Evolutionary conservation across 768 basidiomycete genomes (phyloP), one percentile per base, ranked within the genome.

Genomic region (Phaeolepiota aurea): DNA sequence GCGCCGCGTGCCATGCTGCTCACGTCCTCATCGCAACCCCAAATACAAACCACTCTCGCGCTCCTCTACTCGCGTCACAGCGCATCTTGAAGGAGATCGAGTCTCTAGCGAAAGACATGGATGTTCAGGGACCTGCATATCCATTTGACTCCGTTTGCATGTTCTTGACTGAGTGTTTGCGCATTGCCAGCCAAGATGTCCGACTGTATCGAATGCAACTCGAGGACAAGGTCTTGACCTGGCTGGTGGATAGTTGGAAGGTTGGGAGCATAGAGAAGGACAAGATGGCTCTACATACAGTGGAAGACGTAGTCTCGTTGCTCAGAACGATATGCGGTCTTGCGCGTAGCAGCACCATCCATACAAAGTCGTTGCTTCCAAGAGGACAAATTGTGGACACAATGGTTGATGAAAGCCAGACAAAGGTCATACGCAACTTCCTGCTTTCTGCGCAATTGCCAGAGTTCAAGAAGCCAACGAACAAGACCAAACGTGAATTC

Each of bases 141-240:
- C 90, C 92, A 0, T 86, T 74, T 51, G 96, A 99, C 54, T 80
- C 93, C 1, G 89, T 94, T 28, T 96, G 93, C 65, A 66, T 69
- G 42, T 90, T 98, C 54, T 67, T 97, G 34, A 63, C 74, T 3
- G 65, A 74, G 19, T 82, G 78, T 41, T 65, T 97, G 35, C 70
- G 66, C 13, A 65, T 89, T 16, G 81, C 89, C 0, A 79, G 75
- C 43, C 80, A 83, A 53, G 91, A 98, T 53, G 82, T 85, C 43
- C 74, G 83, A 14, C 61, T 97, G 12, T 88, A 88, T 59, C 76
- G 84, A 12, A 75, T 91, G 72, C 81, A 81, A 20, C 63, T 94
- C n/a, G 84, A 89, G 55, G 88, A 90, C 54, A 88, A 89, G 54
- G 80, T 87, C 3, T 55, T 92, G 12, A 72, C 65, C 39, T 96